Percentiles rank a stretch among this genome's conserved stretches.
phyloP scores from a whole-genome alignment of 257 asterid genomes.

The Perilla frutescens region DNA sequence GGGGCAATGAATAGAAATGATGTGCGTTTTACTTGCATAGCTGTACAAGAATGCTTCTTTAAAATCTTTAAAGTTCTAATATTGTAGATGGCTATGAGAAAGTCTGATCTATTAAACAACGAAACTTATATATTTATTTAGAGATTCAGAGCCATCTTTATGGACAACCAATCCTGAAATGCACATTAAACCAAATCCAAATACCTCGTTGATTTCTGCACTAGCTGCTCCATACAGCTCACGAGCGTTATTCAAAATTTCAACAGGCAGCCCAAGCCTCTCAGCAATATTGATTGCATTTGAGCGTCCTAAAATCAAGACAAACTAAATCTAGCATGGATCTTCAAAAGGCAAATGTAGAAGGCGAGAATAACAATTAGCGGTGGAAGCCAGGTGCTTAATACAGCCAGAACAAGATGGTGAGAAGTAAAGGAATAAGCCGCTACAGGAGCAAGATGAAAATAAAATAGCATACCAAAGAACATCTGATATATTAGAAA shows the following conservation, averaged over 20 bases:
- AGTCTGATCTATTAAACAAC: constrained; percentile 26
- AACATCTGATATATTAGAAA: not conserved
- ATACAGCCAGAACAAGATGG: constrained; percentile 25
- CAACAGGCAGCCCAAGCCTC: constrained; percentile 84
- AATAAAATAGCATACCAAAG: not conserved
- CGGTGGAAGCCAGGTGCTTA: constrained; percentile 23
- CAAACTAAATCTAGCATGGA: constrained; percentile 22
- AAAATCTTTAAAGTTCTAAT: constrained; percentile 5
- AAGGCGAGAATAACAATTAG: constrained; percentile 28
- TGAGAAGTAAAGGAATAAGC: constrained; percentile 17
- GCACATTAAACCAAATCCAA: constrained; percentile 28
- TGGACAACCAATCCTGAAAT: constrained; percentile 24
- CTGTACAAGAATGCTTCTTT: constrained; percentile 18
- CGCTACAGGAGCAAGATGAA: constrained; percentile 20
- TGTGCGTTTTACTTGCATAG: constrained; percentile 17
- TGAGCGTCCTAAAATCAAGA: constrained; percentile 74
- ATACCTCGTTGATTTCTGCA: constrained; percentile 94
- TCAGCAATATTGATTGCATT: constrained; percentile 95
- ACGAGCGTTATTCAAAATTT: constrained; percentile 75
- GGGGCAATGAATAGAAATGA: constrained; percentile 15
- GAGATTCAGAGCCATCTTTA: constrained; percentile 21
- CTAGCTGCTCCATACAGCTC: constrained; percentile 91
- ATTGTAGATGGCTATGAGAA: constrained; percentile 23
- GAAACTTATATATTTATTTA: constrained; percentile 15
- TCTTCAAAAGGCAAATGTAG: constrained; percentile 22